Evolutionary conservation across 768 basidiomycete genomes (phyloP).

Genomic region (Russula abietina): DNA sequence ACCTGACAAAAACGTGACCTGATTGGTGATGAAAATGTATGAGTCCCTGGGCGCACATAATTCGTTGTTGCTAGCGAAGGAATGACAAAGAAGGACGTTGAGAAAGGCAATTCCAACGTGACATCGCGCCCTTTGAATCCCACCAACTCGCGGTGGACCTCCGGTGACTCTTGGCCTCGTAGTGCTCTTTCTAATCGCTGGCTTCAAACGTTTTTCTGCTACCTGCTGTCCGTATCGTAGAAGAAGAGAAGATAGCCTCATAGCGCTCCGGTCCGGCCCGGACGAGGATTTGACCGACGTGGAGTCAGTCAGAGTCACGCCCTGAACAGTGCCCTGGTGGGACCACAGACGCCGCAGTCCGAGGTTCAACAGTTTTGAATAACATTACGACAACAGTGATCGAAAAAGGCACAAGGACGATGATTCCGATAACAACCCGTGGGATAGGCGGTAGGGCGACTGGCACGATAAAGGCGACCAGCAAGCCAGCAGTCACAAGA

Average conservation of each 20-base stretch:
- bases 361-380: conserved; percentile 55
- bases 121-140: conserved; percentile 43
- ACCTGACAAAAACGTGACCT: neutral
- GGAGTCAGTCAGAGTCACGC: no score
- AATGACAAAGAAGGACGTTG: conserved; percentile 26
- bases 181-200: no score
- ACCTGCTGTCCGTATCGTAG: no score
- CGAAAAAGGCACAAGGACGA: conserved; percentile 66
- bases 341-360: conserved; percentile 31
- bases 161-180: no score
- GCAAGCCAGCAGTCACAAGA: conserved; percentile 59
- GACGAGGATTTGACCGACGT: no score
- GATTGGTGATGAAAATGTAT: no score
- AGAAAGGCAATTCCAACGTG: conserved; percentile 10
- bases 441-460: conserved; percentile 67
- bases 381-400: conserved; percentile 64
- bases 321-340: no score
- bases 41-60: no score
- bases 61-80: no score
- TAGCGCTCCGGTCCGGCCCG: no score
- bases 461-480: conserved; percentile 70
- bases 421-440: conserved; percentile 72
- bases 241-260: no score
- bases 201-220: no score
- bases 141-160: conserved; percentile 40